Percentiles rank a stretch among this genome's conserved stretches.
Evolutionary conservation across 2,329 filamentous ascomycete genomes (phyloP).

Genomic region (Microcera coccophila): DNA sequence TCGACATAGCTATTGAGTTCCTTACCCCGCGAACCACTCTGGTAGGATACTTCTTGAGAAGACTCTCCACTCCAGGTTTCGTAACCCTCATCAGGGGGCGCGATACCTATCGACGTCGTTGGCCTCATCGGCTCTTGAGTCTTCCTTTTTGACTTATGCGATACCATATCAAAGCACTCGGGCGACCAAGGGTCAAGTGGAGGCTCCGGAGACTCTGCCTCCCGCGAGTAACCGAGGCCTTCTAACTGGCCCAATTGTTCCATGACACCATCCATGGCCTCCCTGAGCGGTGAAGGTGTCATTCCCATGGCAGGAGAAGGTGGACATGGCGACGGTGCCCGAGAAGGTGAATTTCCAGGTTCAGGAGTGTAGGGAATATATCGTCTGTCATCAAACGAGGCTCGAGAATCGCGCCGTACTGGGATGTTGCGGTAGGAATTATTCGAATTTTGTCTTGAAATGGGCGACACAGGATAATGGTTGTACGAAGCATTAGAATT

Average conservation of each 20-base stretch:
- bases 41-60: constrained; percentile 45
- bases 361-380: constrained; percentile 46
- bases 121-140: constrained; percentile 40
- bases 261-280: constrained; percentile 98
- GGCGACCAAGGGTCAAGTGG: constrained; percentile 80
- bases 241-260: constrained; percentile 83
- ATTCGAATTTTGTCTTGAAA: constrained; percentile 38
- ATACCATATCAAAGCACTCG: constrained; percentile 68
- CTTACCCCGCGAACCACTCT: constrained; percentile 43
- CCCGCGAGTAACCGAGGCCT: constrained; percentile 48
- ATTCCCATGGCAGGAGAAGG: constrained; percentile 64
- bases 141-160: constrained; percentile 26
- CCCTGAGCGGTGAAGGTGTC: constrained; percentile 86
- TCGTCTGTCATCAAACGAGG: constrained; percentile 33
- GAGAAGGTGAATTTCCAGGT: constrained; percentile 30
- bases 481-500: constrained; percentile 36
- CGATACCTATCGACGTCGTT: constrained; percentile 70
- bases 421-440: constrained; percentile 32
- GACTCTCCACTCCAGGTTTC: constrained; percentile 56
- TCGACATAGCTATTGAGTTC: constrained; percentile 83
- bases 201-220: constrained; percentile 52
- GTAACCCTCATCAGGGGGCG: constrained; percentile 57
- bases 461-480: constrained; percentile 24
- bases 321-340: constrained; percentile 54
- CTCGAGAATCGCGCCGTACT: constrained; percentile 19